A percentile compares a stretch with the other conserved stretches of the same genome.
These are phyloP conservation scores for Tricholomella constricta DNA, from an alignment of 768 basidiomycete genomes.

Conservation along the genomic window DNA sequence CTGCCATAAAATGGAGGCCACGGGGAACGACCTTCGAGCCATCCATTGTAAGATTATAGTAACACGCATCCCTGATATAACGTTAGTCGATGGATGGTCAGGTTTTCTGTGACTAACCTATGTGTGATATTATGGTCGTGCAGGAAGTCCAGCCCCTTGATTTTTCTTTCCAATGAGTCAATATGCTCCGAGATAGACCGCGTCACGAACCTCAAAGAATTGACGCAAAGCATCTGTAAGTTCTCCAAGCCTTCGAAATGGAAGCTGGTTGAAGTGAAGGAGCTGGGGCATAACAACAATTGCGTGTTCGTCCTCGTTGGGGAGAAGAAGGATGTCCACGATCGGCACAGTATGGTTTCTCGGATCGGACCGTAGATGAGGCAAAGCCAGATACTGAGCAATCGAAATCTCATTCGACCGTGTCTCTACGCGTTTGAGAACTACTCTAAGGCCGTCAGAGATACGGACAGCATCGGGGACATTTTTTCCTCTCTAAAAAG, in stretches of 20 bases:
- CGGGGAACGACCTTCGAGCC: background rate
- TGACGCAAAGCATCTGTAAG: slow-evolving; percentile 13
- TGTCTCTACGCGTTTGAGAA: no score
- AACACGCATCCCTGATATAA: background rate
- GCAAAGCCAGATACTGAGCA: slow-evolving; percentile 12
- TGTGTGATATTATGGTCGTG: no score
- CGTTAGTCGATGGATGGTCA: no score
- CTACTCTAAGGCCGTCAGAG: no score
- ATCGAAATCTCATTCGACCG: slow-evolving; percentile 12
- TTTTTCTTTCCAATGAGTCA: no score
- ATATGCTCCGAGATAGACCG: no score
- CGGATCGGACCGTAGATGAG: slow-evolving; percentile 11
- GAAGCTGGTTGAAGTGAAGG: slow-evolving; percentile 11
- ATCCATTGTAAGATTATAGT: background rate
- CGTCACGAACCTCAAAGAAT: no score
- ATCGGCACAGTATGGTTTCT: slow-evolving; percentile 23
- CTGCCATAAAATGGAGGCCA: background rate
- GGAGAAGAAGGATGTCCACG: slow-evolving; percentile 19
- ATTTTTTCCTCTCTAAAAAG: no score
- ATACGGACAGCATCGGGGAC: no score
- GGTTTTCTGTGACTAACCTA: no score
- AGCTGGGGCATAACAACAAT: slow-evolving; percentile 22
- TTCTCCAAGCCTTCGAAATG: slow-evolving; percentile 23
- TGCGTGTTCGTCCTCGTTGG: no score
- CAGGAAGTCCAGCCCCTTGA: no score